Base-by-base conservation (phyloP, 768 basidiomycete species). In the Suillus discolor region DNA sequence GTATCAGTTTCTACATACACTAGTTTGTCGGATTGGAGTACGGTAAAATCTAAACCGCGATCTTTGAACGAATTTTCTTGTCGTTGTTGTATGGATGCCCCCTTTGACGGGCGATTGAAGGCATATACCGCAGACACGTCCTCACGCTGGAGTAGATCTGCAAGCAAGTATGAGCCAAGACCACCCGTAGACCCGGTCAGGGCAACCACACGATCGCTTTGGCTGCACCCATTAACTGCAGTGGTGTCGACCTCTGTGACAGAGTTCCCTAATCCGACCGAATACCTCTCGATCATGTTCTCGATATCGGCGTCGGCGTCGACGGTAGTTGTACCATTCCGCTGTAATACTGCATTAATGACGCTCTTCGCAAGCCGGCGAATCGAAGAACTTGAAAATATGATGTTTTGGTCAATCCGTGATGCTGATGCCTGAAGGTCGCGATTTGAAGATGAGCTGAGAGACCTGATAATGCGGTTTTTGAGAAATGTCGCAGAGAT, bases 311-410 rank as follows among this genome's bases (percentile, higher is more conserved):
- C 44, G 25, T 68, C 68, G 18, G 64, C 66, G 31, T 71, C 67
- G 6, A 62, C 55, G 18, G 36, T n/a, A 15, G 28, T 53, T 20
- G 54, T 11, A 47, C 62, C n/a, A 13, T 36, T 4, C n/a, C 51
- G 4, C 28, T 54, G 61, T 2, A 49, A 7, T 25, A 70, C 65
- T 38, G 75, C 47, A 11, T 61, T 28, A 1, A 54, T 57, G 20
- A 69, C 61, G 25, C 63, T 73, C 60, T 71, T 71, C 54, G 77
- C 73, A 31, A 81, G 73, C 2, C 70, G 70, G 39, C 77, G 74
- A 23, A 84, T 77, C 1, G 81, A 81, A 2, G 84, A 83, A 31
- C 81, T 71, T 25, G 74, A 70, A 49, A 77, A 79, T 4, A 85
- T 76, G 61, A 81, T 65, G 61, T 72, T 73, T 8, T 69, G 66